Conservation (phyloP, 2,329 filamentous ascomycete species). For the Hysterium pulicare region DNA sequence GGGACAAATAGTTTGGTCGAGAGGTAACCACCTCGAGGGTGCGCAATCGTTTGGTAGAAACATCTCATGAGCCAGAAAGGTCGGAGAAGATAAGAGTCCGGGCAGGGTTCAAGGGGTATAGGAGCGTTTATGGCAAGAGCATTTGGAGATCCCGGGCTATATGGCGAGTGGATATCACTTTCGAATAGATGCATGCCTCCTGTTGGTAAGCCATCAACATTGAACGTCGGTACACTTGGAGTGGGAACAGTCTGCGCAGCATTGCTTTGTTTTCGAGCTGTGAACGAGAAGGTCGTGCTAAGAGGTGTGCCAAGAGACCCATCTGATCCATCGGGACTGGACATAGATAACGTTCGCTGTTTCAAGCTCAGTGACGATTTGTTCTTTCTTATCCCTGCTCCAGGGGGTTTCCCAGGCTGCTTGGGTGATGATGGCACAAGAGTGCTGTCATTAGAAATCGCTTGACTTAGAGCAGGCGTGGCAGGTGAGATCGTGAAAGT, state of each 20-base stretch:
- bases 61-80: slow-evolving; percentile 98
- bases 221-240: slow-evolving; percentile 62
- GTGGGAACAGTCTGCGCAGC: slow-evolving; percentile 64
- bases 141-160: slow-evolving; percentile 63
- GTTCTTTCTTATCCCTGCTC: slow-evolving; percentile 44
- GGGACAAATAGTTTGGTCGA: slow-evolving; percentile 91
- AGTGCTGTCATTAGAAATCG: slow-evolving; percentile 44
- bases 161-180: slow-evolving; percentile 69
- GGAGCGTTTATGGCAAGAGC: slow-evolving; percentile 63
- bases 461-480: slow-evolving; percentile 34
- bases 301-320: slow-evolving; percentile 71
- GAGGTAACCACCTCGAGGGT: slow-evolving; percentile 87
- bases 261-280: slow-evolving; percentile 45
- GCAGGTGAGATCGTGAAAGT: slow-evolving; percentile 40
- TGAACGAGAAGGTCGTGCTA: slow-evolving; percentile 61
- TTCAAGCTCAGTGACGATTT: slow-evolving; percentile 63
- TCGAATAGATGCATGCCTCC: slow-evolving; percentile 81
- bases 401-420: slow-evolving; percentile 23
- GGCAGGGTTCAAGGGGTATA: slow-evolving; percentile 82
- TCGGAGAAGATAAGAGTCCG: slow-evolving; percentile 80
- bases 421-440: slow-evolving; percentile 35
- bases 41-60: slow-evolving; percentile 85
- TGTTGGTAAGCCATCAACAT: slow-evolving; percentile 53
- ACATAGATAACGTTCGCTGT: slow-evolving; percentile 68
- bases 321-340: slow-evolving; percentile 59